phyloP scores from a whole-genome alignment of 345 rosid species.

The Raphanus raphanistrum region DNA sequence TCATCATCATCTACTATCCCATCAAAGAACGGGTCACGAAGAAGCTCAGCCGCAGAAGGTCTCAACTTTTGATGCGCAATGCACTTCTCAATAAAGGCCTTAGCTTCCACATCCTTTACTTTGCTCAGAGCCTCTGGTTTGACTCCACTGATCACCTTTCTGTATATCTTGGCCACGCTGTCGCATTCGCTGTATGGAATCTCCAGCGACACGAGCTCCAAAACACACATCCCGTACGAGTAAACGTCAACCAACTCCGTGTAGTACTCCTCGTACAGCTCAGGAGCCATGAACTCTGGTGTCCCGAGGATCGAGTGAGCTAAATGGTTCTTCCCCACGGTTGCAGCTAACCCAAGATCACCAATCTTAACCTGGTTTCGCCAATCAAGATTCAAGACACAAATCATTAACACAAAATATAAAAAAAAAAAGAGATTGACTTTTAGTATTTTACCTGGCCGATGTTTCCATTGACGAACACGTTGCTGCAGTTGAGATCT shows the following conservation, averaged over 20 bases:
- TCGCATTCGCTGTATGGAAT: conserved; percentile 85
- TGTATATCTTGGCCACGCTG: conserved; percentile 69
- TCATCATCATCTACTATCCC: conserved; percentile 57
- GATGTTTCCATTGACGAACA: conserved; percentile 79
- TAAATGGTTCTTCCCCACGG: conserved; percentile 64
- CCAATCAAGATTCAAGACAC: neutral
- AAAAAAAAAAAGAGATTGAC: neutral
- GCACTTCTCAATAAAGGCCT: conserved; percentile 73
- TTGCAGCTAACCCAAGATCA: conserved; percentile 80
- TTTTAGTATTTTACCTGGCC: conserved; percentile 57
- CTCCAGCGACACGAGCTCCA: conserved; percentile 75
- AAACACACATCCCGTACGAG: conserved; percentile 84
- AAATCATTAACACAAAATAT: neutral
- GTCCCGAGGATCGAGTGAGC: conserved; percentile 92
- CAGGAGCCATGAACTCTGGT: conserved; percentile 94
- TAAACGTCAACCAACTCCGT: conserved; percentile 80
- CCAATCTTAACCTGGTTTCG: conserved; percentile 74
- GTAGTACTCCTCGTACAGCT: conserved; percentile 80
- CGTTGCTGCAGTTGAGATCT: conserved; percentile 90
- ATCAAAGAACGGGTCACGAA: conserved; percentile 64
- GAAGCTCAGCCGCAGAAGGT: conserved; percentile 74
- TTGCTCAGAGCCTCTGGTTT: conserved; percentile 67
- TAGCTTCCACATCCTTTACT: conserved; percentile 59
- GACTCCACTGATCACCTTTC: conserved; percentile 63
- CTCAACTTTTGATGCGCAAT: conserved; percentile 56